These are phyloP conservation scores for Cystobasidium ongulense DNA, from an alignment of 768 basidiomycete species.

Conservation along the genomic window DNA sequence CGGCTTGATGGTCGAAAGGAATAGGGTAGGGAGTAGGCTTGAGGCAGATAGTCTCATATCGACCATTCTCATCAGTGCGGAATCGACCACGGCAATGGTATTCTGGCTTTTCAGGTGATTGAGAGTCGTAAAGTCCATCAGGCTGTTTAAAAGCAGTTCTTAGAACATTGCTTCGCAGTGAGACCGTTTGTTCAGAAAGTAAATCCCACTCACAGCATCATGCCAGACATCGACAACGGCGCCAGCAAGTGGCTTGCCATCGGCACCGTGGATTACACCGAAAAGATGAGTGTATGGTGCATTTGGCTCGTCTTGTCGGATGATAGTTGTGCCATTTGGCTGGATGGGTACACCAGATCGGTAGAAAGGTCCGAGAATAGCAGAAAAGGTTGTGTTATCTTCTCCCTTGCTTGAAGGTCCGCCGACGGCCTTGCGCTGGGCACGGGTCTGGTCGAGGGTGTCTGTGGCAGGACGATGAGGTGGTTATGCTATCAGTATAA, in stretches of 20 bases:
- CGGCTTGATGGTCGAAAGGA: conserved; percentile 39
- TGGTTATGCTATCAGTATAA: too few species aligned
- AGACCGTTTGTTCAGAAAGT: not conserved
- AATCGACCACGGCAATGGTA: conserved; percentile 42
- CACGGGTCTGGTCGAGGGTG: conserved; percentile 13
- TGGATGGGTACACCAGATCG: conserved; percentile 33
- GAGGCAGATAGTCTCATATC: conserved; percentile 37
- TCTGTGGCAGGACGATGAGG: not conserved
- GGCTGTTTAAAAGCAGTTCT: not conserved
- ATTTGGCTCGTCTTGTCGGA: conserved; percentile 35
- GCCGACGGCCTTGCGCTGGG: conserved; percentile 24
- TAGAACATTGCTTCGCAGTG: not conserved
- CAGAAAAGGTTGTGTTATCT: conserved; percentile 31
- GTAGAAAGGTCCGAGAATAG: conserved; percentile 42
- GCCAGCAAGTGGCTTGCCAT: conserved; percentile 40
- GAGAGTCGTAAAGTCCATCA: conserved; percentile 41
- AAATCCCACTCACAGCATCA: conserved; percentile 26
- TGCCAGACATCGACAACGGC: conserved; percentile 41
- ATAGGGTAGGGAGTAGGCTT: conserved; percentile 41
- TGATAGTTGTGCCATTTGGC: conserved; percentile 37
- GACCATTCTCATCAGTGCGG: conserved; percentile 39
- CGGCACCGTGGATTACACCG: conserved; percentile 27
- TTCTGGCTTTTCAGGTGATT: conserved; percentile 40
- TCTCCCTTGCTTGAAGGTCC: conserved; percentile 22
- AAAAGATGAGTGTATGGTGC: conserved; percentile 33